A percentile compares a stretch with the other conserved stretches of the same genome.
These are phyloP conservation scores for Phytophthora aleatoria DNA, from an alignment of 352 stramenopile species.

Conservation along the genomic window DNA sequence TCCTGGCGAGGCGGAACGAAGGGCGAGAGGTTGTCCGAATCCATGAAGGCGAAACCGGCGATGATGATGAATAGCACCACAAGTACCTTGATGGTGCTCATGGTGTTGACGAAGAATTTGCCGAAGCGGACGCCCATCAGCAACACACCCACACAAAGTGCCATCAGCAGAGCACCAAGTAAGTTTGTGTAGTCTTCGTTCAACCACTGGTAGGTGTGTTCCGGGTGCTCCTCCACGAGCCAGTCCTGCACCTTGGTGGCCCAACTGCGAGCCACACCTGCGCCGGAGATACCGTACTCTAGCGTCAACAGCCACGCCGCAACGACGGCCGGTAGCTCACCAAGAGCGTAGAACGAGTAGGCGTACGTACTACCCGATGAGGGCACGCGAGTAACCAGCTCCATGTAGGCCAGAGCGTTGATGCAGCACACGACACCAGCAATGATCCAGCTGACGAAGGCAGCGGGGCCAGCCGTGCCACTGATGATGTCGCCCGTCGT, in stretches of 20 bases:
- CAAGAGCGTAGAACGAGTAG: conserved; percentile 93
- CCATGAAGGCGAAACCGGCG: conserved; percentile 82
- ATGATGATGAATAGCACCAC: conserved; percentile 94
- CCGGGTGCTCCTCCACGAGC: conserved; percentile 51
- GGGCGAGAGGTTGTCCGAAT: conserved; percentile 81
- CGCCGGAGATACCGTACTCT: conserved; percentile 91
- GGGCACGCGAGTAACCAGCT: conserved; percentile 87
- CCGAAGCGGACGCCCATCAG: conserved; percentile 87
- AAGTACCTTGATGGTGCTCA: conserved; percentile 79
- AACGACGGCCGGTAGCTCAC: conserved; percentile 91
- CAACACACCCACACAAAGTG: conserved; percentile 71
- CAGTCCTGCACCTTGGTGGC: conserved; percentile 88
- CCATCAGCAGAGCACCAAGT: conserved; percentile 71
- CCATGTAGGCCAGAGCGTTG: conserved; percentile 90
- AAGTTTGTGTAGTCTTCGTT: conserved; percentile 70
- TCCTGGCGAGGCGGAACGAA: conserved; percentile 65
- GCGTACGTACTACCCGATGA: conserved; percentile 92
- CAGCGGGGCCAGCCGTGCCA: conserved; percentile 71
- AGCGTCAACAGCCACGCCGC: conserved; percentile 90
- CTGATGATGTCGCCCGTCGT: conserved; percentile 84
- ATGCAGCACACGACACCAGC: conserved; percentile 80
- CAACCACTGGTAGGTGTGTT: conserved; percentile 51
- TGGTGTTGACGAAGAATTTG: conserved; percentile 90
- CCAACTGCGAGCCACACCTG: conserved; percentile 93
- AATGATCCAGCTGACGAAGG: conserved; percentile 83